Evolutionary conservation across 176 grass and related monocot species (phyloP).

Genomic region (Hordeum marinum): DNA sequence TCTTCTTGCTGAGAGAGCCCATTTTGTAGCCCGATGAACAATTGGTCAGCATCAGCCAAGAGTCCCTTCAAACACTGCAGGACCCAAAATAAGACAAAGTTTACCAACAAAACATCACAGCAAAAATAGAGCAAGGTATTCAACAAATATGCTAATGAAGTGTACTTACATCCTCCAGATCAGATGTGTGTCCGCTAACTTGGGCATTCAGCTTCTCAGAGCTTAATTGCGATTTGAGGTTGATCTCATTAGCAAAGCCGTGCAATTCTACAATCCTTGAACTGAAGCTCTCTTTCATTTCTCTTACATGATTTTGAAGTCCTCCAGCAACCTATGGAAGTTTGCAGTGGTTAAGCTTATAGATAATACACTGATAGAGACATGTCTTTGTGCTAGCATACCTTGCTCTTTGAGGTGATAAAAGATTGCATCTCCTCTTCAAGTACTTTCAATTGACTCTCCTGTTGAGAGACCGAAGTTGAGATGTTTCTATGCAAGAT

Average conservation of each 20-base stretch:
- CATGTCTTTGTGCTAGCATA: conserved; percentile 16
- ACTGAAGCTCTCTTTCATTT: conserved; percentile 46
- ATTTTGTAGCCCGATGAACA: conserved; percentile 45
- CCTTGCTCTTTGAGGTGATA: conserved; percentile 57
- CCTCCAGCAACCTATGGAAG: conserved; percentile 49
- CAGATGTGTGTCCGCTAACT: conserved; percentile 50
- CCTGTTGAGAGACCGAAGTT: conserved; percentile 56
- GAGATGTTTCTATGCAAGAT: conserved; percentile 58
- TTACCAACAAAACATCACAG: background rate
- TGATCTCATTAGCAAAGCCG: conserved; percentile 49
- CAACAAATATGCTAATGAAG: background rate
- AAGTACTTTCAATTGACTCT: conserved; percentile 73
- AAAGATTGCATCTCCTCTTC: conserved; percentile 56
- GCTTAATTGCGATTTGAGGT: conserved; percentile 37
- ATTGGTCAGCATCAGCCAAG: conserved; percentile 51
- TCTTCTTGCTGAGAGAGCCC: conserved; percentile 58
- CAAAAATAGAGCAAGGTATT: background rate
- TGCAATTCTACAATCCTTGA: conserved; percentile 44
- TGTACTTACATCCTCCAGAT: conserved; percentile 69
- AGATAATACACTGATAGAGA: background rate
- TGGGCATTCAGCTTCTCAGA: conserved; percentile 57
- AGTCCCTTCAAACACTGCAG: conserved; percentile 66
- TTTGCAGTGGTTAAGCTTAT: background rate
- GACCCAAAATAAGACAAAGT: background rate
- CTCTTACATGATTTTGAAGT: conserved; percentile 48